A percentile compares a stretch with the other conserved stretches of the same genome.
Conservation (phyloP, 2,329 filamentous ascomycete genomes). For the Cladosporium sp. region DNA sequence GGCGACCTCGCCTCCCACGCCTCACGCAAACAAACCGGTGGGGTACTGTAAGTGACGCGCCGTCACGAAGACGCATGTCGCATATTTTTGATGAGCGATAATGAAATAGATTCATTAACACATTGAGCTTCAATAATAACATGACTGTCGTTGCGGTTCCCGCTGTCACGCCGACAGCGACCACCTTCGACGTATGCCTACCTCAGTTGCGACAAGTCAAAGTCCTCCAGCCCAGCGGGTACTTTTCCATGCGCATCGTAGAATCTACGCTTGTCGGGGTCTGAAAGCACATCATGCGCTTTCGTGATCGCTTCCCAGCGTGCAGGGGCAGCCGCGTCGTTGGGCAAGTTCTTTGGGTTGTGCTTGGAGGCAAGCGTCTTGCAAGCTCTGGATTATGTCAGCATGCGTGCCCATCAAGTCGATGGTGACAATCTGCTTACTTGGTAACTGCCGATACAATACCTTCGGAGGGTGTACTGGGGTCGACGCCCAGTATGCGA, state of each 20-base stretch:
- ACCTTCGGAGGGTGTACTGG: slow-evolving; percentile 14
- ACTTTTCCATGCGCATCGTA: slow-evolving; percentile 1
- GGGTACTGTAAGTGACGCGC: too few species aligned
- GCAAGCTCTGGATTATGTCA: slow-evolving; percentile 10
- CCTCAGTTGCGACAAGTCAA: not conserved
- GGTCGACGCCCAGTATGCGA: slow-evolving; percentile 24
- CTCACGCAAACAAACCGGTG: too few species aligned
- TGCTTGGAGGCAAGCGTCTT: slow-evolving; percentile 20
- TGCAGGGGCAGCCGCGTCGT: slow-evolving; percentile 21
- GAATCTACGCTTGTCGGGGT: slow-evolving; percentile 18
- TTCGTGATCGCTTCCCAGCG: slow-evolving; percentile 24
- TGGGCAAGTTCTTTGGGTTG: slow-evolving; percentile 19
- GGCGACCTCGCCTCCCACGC: too few species aligned
- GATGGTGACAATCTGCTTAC: slow-evolving; percentile 9
- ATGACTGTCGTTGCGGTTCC: too few species aligned
- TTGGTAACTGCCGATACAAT: slow-evolving; percentile 17
- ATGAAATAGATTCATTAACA: too few species aligned
- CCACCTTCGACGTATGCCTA: too few species aligned
- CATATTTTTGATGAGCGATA: too few species aligned
- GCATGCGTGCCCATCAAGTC: not conserved
- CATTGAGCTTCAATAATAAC: too few species aligned
- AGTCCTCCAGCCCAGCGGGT: not conserved
- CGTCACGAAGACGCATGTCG: too few species aligned
- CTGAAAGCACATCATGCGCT: slow-evolving; percentile 20
- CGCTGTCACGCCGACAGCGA: too few species aligned